Conservation (phyloP, 768 basidiomycete genomes). For the Artomyces pyxidatus region DNA sequence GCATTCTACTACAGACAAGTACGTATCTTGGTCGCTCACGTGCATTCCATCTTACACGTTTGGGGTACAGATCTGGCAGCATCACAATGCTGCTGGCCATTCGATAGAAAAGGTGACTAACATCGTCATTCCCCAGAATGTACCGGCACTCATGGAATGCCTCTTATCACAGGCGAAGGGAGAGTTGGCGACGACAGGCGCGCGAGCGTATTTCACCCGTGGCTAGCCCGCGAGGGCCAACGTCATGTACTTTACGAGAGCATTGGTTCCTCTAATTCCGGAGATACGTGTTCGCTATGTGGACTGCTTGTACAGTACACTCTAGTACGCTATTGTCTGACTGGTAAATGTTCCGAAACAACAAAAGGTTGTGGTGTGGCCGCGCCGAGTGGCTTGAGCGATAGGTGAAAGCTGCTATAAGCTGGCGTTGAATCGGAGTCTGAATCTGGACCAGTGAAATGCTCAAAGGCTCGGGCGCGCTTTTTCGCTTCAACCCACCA, state of each 20-base stretch:
- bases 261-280: too few species aligned
- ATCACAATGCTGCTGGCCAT: constrained; percentile 79
- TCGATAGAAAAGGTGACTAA: constrained; percentile 73
- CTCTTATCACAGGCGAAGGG: constrained; percentile 62
- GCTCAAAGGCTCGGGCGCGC: constrained; percentile 15
- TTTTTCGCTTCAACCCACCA: constrained; percentile 53
- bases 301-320: too few species aligned
- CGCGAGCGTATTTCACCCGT: constrained; percentile 82
- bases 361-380: too few species aligned
- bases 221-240: constrained; percentile 38
- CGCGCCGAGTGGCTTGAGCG: too few species aligned
- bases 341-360: too few species aligned
- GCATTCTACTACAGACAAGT: constrained; percentile 77
- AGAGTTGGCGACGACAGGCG: constrained; percentile 77
- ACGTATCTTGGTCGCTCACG: constrained; percentile 19
- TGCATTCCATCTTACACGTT: not conserved
- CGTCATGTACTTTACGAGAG: too few species aligned
- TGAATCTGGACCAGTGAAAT: constrained; percentile 20
- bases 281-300: too few species aligned
- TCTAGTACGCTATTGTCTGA: too few species aligned
- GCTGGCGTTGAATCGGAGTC: constrained; percentile 40
- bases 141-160: constrained; percentile 6
- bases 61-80: constrained; percentile 55
- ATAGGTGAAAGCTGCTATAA: too few species aligned
- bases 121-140: not conserved